Evolutionary conservation across 2,329 filamentous ascomycete species (phyloP).

Genomic region (Thelonectria discophora): DNA sequence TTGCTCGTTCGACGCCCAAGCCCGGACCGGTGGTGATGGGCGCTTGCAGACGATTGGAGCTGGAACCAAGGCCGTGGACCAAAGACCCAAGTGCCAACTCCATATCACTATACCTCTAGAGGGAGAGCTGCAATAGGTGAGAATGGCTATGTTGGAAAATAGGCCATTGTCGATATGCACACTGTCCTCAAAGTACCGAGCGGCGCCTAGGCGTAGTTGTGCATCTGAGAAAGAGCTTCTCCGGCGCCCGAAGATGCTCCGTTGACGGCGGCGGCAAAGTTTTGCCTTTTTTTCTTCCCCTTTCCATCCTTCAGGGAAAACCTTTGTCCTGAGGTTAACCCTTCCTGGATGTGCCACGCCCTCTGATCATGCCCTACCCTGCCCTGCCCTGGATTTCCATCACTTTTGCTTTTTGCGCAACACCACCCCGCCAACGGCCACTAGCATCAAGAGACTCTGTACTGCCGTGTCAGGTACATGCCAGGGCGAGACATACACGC

Average conservation of each 20-base stretch:
- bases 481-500: slow-evolving; percentile 28
- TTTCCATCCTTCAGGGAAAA: slow-evolving; percentile 3
- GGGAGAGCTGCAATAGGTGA: slow-evolving; percentile 1
- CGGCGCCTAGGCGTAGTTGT: neutral
- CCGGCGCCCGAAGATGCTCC: slow-evolving; percentile 40
- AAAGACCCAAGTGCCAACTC: slow-evolving; percentile 13
- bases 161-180: slow-evolving; percentile 9
- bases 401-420: slow-evolving; percentile 27
- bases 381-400: slow-evolving; percentile 25
- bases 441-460: slow-evolving; percentile 29
- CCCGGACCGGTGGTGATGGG: slow-evolving; percentile 24
- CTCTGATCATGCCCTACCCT: slow-evolving; percentile 26
- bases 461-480: slow-evolving; percentile 34
- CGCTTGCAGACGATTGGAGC: slow-evolving; percentile 19
- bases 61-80: slow-evolving; percentile 21
- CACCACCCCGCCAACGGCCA: slow-evolving; percentile 38
- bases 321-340: slow-evolving; percentile 14
- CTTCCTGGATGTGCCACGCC: slow-evolving; percentile 25
- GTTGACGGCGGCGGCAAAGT: slow-evolving; percentile 38
- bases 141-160: neutral
- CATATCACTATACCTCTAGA: slow-evolving; percentile 15
- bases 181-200: slow-evolving; percentile 9
- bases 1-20: slow-evolving; percentile 11
- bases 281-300: slow-evolving; percentile 28
- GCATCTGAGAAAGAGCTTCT: slow-evolving; percentile 17